Conservation (phyloP, 176 grass and related monocot species). For the Cocos nucifera region DNA sequence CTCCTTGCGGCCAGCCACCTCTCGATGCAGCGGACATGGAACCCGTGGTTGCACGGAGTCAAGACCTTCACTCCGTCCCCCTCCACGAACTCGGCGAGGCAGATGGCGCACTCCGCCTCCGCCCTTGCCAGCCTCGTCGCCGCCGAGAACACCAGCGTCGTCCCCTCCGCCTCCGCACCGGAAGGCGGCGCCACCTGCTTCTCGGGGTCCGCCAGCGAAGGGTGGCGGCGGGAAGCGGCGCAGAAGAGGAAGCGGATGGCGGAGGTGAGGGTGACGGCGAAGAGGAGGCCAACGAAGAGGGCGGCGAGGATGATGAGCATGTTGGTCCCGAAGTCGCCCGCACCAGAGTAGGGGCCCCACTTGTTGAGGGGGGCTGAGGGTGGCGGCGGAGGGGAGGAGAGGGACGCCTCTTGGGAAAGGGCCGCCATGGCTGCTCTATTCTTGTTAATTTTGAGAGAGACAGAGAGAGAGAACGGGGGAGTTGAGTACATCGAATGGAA, state of each 20-base stretch:
- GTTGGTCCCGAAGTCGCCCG: slow-evolving; percentile 27
- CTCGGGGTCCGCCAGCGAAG: slow-evolving; percentile 4
- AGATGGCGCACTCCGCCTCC: slow-evolving; percentile 27
- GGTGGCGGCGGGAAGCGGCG: not conserved
- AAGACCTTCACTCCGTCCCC: slow-evolving; percentile 42
- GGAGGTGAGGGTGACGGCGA: slow-evolving; percentile 11
- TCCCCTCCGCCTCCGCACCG: not conserved
- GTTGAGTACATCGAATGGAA: no score
- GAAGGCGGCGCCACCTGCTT: slow-evolving; percentile 1
- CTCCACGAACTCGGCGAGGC: slow-evolving; percentile 31
- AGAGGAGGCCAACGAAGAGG: slow-evolving; percentile 10
- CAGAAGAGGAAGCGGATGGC: slow-evolving; percentile 14
- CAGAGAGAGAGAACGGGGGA: not conserved
- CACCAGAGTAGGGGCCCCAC: slow-evolving; percentile 32
- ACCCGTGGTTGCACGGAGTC: slow-evolving; percentile 49
- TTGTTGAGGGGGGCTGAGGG: not conserved
- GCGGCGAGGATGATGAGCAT: slow-evolving; percentile 33
- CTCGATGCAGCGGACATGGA: slow-evolving; percentile 62
- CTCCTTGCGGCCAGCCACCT: slow-evolving; percentile 40
- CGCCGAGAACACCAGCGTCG: slow-evolving; percentile 7
- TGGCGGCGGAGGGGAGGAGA: not conserved
- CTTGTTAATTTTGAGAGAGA: not conserved
- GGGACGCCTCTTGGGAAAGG: slow-evolving; percentile 12
- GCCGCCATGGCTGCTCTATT: no score
- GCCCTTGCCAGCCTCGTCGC: slow-evolving; percentile 5